Evolutionary conservation across 306 rosid species (phyloP), one percentile per base, ranked within the genome.

Genomic region (Cicer arietinum): DNA sequence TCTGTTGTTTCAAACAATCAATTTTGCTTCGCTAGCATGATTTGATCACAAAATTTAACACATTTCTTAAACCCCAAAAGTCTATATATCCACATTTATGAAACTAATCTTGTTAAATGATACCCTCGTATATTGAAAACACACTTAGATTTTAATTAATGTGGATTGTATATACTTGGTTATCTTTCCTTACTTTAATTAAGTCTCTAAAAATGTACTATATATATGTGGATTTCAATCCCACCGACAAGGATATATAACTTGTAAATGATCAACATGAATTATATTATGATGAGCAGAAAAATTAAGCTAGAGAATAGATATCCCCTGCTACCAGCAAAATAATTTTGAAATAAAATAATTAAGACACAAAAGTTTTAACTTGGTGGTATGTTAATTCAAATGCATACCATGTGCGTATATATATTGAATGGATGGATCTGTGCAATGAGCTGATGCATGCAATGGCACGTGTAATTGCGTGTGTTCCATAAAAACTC

Each of bases 381-480:
- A 30, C 3, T 30, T 30, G 35, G 35, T 14, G 53, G 22, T 40
- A 25, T 64, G 59, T 56, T 41, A 62, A 71, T 63, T 78, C 77
- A 78, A 50, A 60, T 41, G 48, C 25, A 22, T 14, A 10, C 17
- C 67, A 57, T 66, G 51, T 66, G 51, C 17, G 18, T 14, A 10
- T 35, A 8, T 10, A 30, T 39, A 40, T 25, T 20, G 22, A 20
- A 35, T 45, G n/a, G 18, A 53, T 41, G 40, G 16, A 48, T 39
- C 1, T 65, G 44, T 48, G 41, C 52, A 72, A 63, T 3, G 61
- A 44, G 43, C 47, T 43, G 20, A 43, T 65, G 50, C 43, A 68
- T 74, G 46, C 51, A 48, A 2, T 59, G 45, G 40, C 83, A 74
- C 84, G 53, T 74, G 64, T 76, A 61, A n/a, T 81, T 75, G 84